phyloP scores from a whole-genome alignment of 228 moss, liverwort and hornwort species.

The Sphagnum fallax region DNA sequence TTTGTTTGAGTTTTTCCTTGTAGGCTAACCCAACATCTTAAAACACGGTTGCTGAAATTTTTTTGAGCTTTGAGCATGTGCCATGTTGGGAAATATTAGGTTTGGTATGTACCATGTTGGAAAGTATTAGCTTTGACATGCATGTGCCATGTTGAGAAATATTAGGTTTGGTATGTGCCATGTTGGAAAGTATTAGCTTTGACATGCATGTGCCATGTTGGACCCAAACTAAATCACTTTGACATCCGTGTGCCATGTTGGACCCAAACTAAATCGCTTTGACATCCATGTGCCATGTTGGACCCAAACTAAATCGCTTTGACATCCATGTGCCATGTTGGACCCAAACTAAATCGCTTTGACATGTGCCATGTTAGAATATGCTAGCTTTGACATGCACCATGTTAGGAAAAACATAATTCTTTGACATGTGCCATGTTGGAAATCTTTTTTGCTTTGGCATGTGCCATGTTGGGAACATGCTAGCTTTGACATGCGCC shows the following conservation, averaged over 20 bases:
- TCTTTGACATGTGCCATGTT: background rate
- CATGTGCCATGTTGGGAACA: background rate
- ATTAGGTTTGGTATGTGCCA: background rate
- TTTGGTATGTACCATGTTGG: too few relatives aligned
- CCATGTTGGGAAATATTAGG: background rate
- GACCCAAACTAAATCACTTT: too few relatives aligned
- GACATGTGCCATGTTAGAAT: background rate
- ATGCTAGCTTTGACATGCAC: background rate
- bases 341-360: background rate
- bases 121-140: background rate
- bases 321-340: background rate
- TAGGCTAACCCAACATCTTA: too few relatives aligned
- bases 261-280: background rate
- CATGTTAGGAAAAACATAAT: too few relatives aligned
- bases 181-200: background rate
- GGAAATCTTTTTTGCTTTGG: background rate
- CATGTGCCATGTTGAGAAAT: background rate
- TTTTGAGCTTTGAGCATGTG: background rate
- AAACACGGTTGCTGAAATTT: too few relatives aligned
- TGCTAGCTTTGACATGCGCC: background rate
- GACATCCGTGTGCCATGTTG: too few relatives aligned
- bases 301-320: background rate
- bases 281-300: background rate
- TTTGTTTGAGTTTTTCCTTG: background rate
- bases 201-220: background rate